Base-by-base conservation (phyloP, 352 stramenopile species). In the Globisporangium splendens region DNA sequence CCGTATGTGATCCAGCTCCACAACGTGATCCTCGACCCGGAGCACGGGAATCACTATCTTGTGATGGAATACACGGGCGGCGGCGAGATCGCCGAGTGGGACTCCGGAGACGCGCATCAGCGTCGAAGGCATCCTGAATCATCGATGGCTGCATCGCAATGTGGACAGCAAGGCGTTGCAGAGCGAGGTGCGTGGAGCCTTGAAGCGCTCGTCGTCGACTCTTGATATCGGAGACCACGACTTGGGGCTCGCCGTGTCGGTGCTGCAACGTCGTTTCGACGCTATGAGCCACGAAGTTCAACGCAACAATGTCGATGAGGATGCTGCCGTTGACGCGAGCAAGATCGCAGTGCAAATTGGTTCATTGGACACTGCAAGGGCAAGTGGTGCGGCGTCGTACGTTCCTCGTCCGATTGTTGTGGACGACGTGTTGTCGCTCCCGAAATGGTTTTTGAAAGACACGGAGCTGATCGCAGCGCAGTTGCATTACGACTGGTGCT, bases 51-150 rank as follows among this genome's bases (percentile, higher is more conserved):
- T 13, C 87, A 87, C 52, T 88, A 88, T 56, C 63, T 94, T 20
- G 83, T 95, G 35, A 90, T 93, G 82, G 83, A 96, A 54, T 94
- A 86, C 60, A 89, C 95, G 77, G 87, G 86, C 42, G 80, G 84
- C 14, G 87, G 87, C 8, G 66, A 79, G 0, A 89, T 93, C 46
- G 81, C 88, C 11, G 77, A 83, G 41, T 96, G 84, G 78, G 85
- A 94, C 48, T 50, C 83, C 89, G 1, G 65, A 79, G 33, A 80
- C 76, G 57, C 80, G 89, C 20, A 73, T 91, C 8, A 73, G 70
- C 1, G 61, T 95, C 14, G 75, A 86, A 13, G 70, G 66, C 7
- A 91, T 96, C 20, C 62, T 90, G 13, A 47, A 68, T 17, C 89
- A 97, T 55, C 55, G 56, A 1, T 96, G 89, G 89, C 74, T 86